These are phyloP conservation scores for Ramaria sp. DNA, from an alignment of 768 basidiomycete genomes.

Conservation along the genomic window DNA sequence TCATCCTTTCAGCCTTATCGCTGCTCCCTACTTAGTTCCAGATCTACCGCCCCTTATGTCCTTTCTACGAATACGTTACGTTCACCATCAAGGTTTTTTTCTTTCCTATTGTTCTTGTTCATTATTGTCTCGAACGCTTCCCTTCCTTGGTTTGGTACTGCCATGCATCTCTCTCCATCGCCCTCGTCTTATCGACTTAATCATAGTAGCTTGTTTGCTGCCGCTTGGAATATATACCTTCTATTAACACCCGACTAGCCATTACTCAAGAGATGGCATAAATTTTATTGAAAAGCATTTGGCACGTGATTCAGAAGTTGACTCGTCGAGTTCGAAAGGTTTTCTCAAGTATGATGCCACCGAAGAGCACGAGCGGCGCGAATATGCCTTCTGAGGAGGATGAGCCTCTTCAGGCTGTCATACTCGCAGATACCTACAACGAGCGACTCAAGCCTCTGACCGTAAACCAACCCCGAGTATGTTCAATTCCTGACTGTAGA, in stretches of 20 bases:
- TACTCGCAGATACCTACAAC: constrained; percentile 95
- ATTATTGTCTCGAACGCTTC: constrained; percentile 46
- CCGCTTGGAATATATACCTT: constrained; percentile 3
- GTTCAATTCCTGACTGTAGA: constrained; percentile 18
- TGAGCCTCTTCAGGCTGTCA: constrained; percentile 85
- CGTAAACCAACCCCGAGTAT: constrained; percentile 73
- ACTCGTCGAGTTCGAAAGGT: neutral
- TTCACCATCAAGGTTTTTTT: constrained; percentile 36
- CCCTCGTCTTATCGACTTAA: constrained; percentile 4
- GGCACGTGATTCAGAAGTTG: neutral
- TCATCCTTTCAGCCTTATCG: neutral
- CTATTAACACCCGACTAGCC: too few relatives aligned
- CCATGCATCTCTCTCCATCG: constrained; percentile 28
- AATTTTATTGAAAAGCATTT: neutral
- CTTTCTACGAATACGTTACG: constrained; percentile 33
- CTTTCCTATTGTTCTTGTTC: constrained; percentile 45
- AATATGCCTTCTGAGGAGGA: constrained; percentile 62
- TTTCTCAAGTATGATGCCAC: constrained; percentile 39
- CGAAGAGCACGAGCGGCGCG: constrained; percentile 47
- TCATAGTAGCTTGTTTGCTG: constrained; percentile 1
- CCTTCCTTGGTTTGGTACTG: constrained; percentile 41
- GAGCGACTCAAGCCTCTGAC: constrained; percentile 89
- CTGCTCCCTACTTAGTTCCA: constrained; percentile 23
- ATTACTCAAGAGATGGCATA: too few relatives aligned
- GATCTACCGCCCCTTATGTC: constrained; percentile 20